phyloP scores from a whole-genome alignment of 2,329 filamentous ascomycete species.

The Beauveria rudraprayagi region DNA sequence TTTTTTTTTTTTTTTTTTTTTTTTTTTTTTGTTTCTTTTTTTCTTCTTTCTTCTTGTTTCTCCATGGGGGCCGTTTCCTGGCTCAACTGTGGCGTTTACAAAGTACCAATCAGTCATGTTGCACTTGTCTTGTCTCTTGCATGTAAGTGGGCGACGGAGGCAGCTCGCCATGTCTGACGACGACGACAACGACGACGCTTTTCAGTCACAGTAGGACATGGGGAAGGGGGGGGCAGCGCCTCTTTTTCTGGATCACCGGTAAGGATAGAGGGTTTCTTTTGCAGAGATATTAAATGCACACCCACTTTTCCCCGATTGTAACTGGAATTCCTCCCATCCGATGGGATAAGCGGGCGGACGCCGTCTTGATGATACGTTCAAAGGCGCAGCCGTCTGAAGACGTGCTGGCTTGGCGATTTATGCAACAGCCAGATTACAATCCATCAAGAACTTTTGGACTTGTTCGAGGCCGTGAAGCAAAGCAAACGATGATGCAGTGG shows the following conservation, averaged over 20 bases:
- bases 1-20: background rate
- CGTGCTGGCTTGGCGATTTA: background rate
- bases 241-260: conserved; percentile 8
- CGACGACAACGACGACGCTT: background rate
- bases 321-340: background rate
- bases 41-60: background rate
- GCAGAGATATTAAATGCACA: conserved; percentile 8
- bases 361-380: background rate
- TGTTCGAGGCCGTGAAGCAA: background rate
- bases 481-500: background rate
- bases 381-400: background rate
- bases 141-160: background rate
- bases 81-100: background rate
- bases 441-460: background rate
- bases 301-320: conserved; percentile 9
- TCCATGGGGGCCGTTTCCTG: background rate
- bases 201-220: background rate
- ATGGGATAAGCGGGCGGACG: background rate
- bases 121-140: background rate
- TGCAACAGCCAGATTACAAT: background rate
- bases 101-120: background rate
- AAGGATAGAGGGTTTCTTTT: conserved; percentile 8
- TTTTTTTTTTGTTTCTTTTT: background rate
- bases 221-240: background rate
- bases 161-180: conserved; percentile 2